These are phyloP conservation scores for Hypsizygus marmoreus DNA, from an alignment of 768 basidiomycete species.

Conservation along the genomic window DNA sequence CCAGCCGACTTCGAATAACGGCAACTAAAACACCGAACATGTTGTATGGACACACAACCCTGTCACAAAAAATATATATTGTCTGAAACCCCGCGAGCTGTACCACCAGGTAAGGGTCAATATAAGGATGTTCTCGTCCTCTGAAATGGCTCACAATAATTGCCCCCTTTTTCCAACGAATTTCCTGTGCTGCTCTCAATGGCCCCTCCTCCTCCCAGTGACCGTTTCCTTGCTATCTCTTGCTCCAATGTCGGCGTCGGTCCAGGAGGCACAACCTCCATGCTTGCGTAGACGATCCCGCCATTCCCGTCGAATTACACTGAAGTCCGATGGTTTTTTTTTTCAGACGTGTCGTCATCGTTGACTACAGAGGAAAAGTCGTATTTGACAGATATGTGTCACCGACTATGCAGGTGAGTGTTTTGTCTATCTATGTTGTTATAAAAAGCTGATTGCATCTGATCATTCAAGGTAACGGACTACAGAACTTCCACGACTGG, in stretches of 20 bases:
- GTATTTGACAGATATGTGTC: constrained; percentile 66
- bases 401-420: constrained; percentile 54
- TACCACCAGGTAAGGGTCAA: too few species aligned
- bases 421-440: not conserved
- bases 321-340: constrained; percentile 1
- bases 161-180: constrained; percentile 5
- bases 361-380: constrained; percentile 57
- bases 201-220: constrained; percentile 38
- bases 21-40: constrained; percentile 27
- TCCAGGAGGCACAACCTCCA: constrained; percentile 77
- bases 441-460: not conserved
- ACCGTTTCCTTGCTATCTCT: constrained; percentile 58
- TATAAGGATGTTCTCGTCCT: too few species aligned
- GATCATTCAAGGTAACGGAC: constrained; percentile 57
- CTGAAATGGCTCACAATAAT: too few species aligned
- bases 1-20: constrained; percentile 23
- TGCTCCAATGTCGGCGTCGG: constrained; percentile 78
- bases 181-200: constrained; percentile 23
- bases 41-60: constrained; percentile 21
- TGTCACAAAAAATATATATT: constrained; percentile 22
- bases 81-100: too few species aligned
- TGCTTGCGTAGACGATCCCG: constrained; percentile 62
- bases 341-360: constrained; percentile 48
- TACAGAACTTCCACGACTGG: constrained; percentile 70
- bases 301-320: not conserved